These are phyloP conservation scores for Monosporascus sp. DNA, from an alignment of 2,329 filamentous ascomycete genomes.

Conservation along the genomic window DNA sequence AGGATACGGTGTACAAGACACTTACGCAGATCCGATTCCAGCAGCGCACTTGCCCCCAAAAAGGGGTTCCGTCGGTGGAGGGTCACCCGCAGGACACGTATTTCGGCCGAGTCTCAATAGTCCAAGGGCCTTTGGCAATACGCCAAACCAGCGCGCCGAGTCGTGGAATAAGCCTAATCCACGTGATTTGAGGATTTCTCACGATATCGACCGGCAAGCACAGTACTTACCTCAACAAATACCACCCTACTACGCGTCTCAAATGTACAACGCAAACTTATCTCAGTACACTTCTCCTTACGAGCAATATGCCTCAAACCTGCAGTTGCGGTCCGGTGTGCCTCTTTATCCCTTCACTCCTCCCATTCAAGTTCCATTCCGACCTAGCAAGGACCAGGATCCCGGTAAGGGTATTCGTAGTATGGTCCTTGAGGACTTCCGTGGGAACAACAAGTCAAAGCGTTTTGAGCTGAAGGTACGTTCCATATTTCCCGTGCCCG, in stretches of 20 bases:
- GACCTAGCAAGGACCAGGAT: conserved; percentile 50
- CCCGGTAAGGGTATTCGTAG: conserved; percentile 60
- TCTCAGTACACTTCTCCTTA: conserved; percentile 30
- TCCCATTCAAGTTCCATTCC: conserved; percentile 23
- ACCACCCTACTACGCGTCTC: conserved; percentile 24
- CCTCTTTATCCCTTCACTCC: conserved; percentile 28
- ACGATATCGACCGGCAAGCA: conserved; percentile 34
- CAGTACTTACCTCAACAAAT: conserved; percentile 24
- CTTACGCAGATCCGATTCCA: conserved; percentile 26
- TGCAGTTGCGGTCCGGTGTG: conserved; percentile 28
- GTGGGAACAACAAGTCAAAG: conserved; percentile 64
- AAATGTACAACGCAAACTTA: conserved; percentile 30
- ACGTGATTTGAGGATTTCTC: conserved; percentile 27
- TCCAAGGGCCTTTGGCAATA: conserved; percentile 23
- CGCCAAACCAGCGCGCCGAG: conserved; percentile 26
- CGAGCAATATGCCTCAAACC: conserved; percentile 31
- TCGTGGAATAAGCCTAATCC: conserved; percentile 33
- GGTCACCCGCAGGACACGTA: conserved; percentile 28
- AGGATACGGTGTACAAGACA: conserved; percentile 22
- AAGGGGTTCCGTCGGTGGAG: conserved; percentile 34
- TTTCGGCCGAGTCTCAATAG: conserved; percentile 26
- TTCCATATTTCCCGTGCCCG: background rate
- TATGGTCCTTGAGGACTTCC: conserved; percentile 72
- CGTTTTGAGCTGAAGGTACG: conserved; percentile 72
- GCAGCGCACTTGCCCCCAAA: conserved; percentile 20